Evolutionary conservation across 345 rosid species (phyloP).

Genomic region (Eucalyptus lansdowneana): DNA sequence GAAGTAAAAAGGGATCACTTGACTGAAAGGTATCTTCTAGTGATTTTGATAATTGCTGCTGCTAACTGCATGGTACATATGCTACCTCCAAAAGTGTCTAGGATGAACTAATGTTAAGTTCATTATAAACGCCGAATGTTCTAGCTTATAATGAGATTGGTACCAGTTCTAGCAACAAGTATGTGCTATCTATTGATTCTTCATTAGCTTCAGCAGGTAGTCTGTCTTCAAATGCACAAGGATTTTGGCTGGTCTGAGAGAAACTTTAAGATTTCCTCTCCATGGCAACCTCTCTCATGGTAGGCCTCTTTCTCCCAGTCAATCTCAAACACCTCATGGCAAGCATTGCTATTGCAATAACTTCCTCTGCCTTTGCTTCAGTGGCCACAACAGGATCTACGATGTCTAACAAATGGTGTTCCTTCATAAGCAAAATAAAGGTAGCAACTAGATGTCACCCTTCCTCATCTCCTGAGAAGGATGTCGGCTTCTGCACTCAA

Average conservation of each 20-base stretch:
- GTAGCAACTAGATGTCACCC: background rate
- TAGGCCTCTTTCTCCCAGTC: conserved; percentile 11
- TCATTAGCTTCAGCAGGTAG: too few species aligned
- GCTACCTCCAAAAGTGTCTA: background rate
- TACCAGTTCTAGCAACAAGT: background rate
- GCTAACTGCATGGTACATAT: background rate
- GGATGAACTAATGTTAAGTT: background rate
- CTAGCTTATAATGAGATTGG: background rate
- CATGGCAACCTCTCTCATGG: conserved; percentile 7
- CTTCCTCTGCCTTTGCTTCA: background rate
- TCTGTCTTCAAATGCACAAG: too few species aligned
- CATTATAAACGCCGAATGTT: background rate
- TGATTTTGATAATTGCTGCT: too few species aligned
- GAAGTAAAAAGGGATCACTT: too few species aligned
- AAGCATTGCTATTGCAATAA: background rate
- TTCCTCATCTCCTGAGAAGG: background rate
- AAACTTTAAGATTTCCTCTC: background rate
- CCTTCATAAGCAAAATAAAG: background rate
- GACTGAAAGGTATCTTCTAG: background rate
- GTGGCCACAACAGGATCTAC: background rate
- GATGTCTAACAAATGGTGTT: background rate
- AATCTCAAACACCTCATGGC: conserved; percentile 1
- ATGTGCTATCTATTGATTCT: too few species aligned
- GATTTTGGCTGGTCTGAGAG: too few species aligned
- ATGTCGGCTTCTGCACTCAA: background rate